Evolutionary conservation across 441 rosid genomes (phyloP).

Genomic region (Mallotus japonicus): DNA sequence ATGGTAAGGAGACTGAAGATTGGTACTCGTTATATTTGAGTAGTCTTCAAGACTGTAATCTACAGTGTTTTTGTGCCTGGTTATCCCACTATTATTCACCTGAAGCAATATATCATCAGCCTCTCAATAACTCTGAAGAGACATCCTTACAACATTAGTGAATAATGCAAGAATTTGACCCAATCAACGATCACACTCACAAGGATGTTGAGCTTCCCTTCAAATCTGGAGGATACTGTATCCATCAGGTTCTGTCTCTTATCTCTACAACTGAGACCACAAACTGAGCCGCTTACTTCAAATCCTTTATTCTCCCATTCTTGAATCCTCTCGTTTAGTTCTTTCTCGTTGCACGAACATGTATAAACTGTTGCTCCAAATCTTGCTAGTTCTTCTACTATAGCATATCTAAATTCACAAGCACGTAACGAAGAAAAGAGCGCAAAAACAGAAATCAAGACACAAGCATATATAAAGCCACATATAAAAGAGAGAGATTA

Average conservation of each 20-base stretch:
- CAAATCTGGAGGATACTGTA: constrained; percentile 11
- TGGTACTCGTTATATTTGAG: constrained; percentile 48
- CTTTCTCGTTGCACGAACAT: constrained; percentile 22
- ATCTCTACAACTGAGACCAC: constrained; percentile 1
- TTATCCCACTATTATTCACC: constrained; percentile 72
- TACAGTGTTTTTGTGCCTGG: constrained; percentile 40
- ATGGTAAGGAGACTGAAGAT: constrained; percentile 67
- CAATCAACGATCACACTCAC: background rate
- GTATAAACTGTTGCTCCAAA: constrained; percentile 27
- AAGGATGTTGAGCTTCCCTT: constrained; percentile 27
- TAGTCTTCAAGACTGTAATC: constrained; percentile 57
- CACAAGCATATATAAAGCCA: too few relatives aligned
- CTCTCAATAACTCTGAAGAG: too few relatives aligned
- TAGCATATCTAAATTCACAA: constrained; percentile 15
- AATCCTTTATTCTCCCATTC: constrained; percentile 25
- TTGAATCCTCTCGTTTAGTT: constrained; percentile 13
- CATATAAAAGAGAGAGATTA: too few relatives aligned
- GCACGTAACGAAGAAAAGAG: background rate
- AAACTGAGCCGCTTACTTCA: constrained; percentile 22
- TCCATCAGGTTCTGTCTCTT: constrained; percentile 22
- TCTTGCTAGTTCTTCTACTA: constrained; percentile 25
- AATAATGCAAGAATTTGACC: background rate
- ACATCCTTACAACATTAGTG: background rate
- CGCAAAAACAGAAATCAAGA: background rate
- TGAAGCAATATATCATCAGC: constrained; percentile 13